Evolutionary conservation across 2,329 filamentous ascomycete genomes (phyloP).

Genomic region (Sporothrix globosa): DNA sequence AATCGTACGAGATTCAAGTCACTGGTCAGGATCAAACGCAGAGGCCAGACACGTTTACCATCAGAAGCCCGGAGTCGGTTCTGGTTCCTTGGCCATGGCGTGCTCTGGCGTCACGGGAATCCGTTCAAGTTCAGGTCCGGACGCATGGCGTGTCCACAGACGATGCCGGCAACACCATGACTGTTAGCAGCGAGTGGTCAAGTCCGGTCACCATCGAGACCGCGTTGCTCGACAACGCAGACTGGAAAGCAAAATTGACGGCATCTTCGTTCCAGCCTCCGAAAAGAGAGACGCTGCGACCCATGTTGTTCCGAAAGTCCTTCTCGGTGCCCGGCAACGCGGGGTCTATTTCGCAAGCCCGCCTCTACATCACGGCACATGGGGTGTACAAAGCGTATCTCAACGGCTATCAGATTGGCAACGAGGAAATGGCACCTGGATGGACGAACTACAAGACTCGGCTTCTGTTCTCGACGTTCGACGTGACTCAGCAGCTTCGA

Average conservation of each 20-base stretch:
- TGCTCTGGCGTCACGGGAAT: neutral
- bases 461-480: slow-evolving; percentile 49
- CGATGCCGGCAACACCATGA: too few relatives aligned
- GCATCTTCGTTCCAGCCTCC: neutral
- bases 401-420: slow-evolving; percentile 43
- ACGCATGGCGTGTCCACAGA: neutral
- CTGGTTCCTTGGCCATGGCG: slow-evolving; percentile 13
- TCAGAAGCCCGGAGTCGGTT: neutral
- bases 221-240: neutral
- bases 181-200: neutral
- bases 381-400: slow-evolving; percentile 43
- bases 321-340: neutral
- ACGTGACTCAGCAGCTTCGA: slow-evolving; percentile 45
- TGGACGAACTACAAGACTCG: slow-evolving; percentile 50
- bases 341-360: slow-evolving; percentile 46
- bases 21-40: neutral
- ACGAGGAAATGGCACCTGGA: slow-evolving; percentile 46
- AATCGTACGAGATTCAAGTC: slow-evolving; percentile 10
- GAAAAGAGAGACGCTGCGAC: neutral
- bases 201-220: neutral
- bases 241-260: slow-evolving; percentile 14
- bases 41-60: neutral
- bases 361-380: slow-evolving; percentile 44
- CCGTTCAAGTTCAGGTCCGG: slow-evolving; percentile 8
- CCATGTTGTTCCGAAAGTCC: neutral